A percentile compares a stretch with the other conserved stretches of the same genome.
These are phyloP conservation scores for Haplosporangium sp. DNA, from an alignment of 371 early-diverging fungal species.

Conservation along the genomic window DNA sequence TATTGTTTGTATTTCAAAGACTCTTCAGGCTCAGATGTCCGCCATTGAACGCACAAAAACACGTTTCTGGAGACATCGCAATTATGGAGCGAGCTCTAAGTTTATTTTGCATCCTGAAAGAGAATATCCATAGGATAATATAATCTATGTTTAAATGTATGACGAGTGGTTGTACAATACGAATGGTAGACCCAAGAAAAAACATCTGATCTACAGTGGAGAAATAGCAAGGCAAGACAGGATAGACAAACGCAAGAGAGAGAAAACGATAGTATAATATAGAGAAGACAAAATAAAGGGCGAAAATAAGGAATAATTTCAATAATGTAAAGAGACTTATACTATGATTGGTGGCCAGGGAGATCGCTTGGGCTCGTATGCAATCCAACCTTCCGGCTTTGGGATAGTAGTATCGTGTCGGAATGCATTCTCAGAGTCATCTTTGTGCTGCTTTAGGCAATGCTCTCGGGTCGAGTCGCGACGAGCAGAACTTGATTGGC, in stretches of 20 bases:
- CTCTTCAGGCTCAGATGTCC: too few species aligned
- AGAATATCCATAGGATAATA: not conserved
- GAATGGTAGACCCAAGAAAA: not conserved
- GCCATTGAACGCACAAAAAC: too few species aligned
- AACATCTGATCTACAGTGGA: constrained; percentile 16
- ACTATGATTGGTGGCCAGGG: constrained; percentile 55
- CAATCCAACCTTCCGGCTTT: constrained; percentile 56
- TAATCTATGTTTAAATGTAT: not conserved
- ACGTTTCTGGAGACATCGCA: too few species aligned
- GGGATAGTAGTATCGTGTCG: constrained; percentile 38
- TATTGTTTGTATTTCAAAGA: too few species aligned
- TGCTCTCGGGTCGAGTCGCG: constrained; percentile 54
- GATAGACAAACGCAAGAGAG: not conserved
- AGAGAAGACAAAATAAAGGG: constrained; percentile 5
- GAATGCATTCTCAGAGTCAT: constrained; percentile 52
- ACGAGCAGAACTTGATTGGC: constrained; percentile 45
- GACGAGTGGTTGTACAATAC: constrained; percentile 3
- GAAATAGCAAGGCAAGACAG: not conserved
- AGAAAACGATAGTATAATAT: not conserved
- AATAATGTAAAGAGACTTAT: constrained; percentile 18
- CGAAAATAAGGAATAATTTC: too few species aligned
- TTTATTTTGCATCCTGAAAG: not conserved
- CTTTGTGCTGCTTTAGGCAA: constrained; percentile 55
- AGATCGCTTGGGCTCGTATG: constrained; percentile 52
- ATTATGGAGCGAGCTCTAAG: not conserved